phyloP scores from a whole-genome alignment of 768 basidiomycete genomes.

The Melanogaster broomeanus region DNA sequence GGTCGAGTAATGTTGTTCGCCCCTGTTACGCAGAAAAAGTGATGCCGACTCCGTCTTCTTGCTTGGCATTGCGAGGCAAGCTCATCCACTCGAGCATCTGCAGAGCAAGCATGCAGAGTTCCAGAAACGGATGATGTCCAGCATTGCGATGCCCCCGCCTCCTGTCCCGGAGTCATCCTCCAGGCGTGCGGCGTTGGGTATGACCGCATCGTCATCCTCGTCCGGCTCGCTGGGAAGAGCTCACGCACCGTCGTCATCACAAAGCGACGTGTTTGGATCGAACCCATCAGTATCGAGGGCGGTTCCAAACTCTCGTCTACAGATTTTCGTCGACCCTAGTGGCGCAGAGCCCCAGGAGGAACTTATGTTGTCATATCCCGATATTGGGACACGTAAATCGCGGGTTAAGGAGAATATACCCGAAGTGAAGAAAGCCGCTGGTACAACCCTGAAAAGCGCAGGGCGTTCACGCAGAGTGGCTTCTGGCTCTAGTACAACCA shows the following conservation, averaged over 20 bases:
- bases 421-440: constrained; percentile 67
- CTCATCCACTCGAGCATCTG: constrained; percentile 78
- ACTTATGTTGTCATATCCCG: constrained; percentile 57
- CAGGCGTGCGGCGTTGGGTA: constrained; percentile 48
- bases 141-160: constrained; percentile 38
- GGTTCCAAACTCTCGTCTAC: constrained; percentile 58
- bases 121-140: constrained; percentile 86
- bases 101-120: constrained; percentile 81
- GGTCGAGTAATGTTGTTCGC: constrained; percentile 5
- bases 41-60: constrained; percentile 89
- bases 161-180: constrained; percentile 37
- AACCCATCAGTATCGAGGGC: constrained; percentile 35
- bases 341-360: constrained; percentile 50
- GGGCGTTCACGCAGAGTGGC: constrained; percentile 56
- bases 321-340: constrained; percentile 72
- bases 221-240: constrained; percentile 25
- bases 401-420: constrained; percentile 79
- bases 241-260: constrained; percentile 16
- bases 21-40: constrained; percentile 54
- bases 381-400: constrained; percentile 75
- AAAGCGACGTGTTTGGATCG: constrained; percentile 31
- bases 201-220: constrained; percentile 39
- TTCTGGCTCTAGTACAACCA: constrained; percentile 30
- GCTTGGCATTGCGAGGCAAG: constrained; percentile 86
- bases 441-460: constrained; percentile 65